These are phyloP conservation scores for Cercospora citrullina DNA, from an alignment of 2,329 filamentous ascomycete genomes.

Conservation along the genomic window DNA sequence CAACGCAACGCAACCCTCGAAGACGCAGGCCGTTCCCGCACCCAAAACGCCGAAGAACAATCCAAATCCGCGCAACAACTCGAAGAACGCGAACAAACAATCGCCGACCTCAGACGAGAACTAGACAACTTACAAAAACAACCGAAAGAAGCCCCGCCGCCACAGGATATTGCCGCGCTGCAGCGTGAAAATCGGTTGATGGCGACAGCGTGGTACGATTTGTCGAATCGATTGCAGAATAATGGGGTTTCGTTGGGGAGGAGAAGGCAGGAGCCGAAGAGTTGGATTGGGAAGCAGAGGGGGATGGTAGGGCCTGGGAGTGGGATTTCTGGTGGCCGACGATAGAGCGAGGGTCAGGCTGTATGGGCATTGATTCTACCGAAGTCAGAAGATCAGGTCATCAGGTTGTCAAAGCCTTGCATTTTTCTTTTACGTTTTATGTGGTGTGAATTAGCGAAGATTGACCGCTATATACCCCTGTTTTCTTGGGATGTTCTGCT, in stretches of 20 bases:
- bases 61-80: slow-evolving; percentile 28
- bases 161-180: slow-evolving; percentile 63
- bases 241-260: slow-evolving; percentile 78
- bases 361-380: not conserved
- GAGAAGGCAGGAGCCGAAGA: slow-evolving; percentile 71
- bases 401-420: not conserved
- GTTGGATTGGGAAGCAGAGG: slow-evolving; percentile 83
- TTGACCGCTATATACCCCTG: not conserved
- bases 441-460: not conserved
- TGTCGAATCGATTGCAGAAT: slow-evolving; percentile 75
- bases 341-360: not conserved
- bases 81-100: slow-evolving; percentile 33
- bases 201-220: slow-evolving; percentile 81
- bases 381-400: not conserved
- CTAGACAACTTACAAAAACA: slow-evolving; percentile 31
- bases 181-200: slow-evolving; percentile 77
- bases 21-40: slow-evolving; percentile 26
- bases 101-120: slow-evolving; percentile 34
- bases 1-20: slow-evolving; percentile 36
- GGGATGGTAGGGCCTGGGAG: slow-evolving; percentile 41
- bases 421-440: not conserved
- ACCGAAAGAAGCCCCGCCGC: slow-evolving; percentile 19
- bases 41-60: slow-evolving; percentile 18
- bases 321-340: slow-evolving; percentile 10
- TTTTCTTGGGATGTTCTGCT: not conserved